These are phyloP conservation scores for Panicum hallii DNA, from an alignment of 202 grass and related monocot species.

Conservation along the genomic window DNA sequence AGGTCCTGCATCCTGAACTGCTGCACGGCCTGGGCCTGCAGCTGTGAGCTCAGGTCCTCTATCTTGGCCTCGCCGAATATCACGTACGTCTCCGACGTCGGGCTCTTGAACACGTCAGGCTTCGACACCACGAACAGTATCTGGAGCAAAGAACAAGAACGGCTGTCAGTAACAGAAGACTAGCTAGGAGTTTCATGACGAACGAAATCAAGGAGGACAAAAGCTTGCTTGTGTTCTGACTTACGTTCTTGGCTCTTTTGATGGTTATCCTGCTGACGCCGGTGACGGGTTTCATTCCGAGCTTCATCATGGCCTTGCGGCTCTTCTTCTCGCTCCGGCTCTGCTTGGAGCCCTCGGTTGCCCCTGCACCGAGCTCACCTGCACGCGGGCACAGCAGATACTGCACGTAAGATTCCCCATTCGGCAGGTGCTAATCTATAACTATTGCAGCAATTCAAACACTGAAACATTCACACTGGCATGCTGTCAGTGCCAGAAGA, in stretches of 20 bases:
- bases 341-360: slow-evolving; percentile 69
- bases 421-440: background rate
- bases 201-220: background rate
- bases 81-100: slow-evolving; percentile 85
- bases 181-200: background rate
- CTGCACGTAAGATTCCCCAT: background rate
- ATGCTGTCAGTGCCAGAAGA: background rate
- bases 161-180: background rate
- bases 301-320: slow-evolving; percentile 96
- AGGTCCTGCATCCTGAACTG: slow-evolving; percentile 94
- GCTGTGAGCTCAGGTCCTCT: slow-evolving; percentile 86
- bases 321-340: slow-evolving; percentile 94
- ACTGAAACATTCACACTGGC: background rate
- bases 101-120: slow-evolving; percentile 94
- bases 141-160: slow-evolving; percentile 29
- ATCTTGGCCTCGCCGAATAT: slow-evolving; percentile 97
- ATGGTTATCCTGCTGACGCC: slow-evolving; percentile 85
- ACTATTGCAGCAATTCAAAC: background rate
- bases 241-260: slow-evolving; percentile 84
- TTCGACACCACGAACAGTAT: slow-evolving; percentile 88
- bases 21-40: slow-evolving; percentile 85
- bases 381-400: background rate
- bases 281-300: slow-evolving; percentile 85
- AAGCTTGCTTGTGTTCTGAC: background rate
- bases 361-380: slow-evolving; percentile 62